Percentiles rank a stretch among this genome's conserved stretches.
Conservation (phyloP, 805 yeast genomes). For the Kodamaea laetipori region DNA sequence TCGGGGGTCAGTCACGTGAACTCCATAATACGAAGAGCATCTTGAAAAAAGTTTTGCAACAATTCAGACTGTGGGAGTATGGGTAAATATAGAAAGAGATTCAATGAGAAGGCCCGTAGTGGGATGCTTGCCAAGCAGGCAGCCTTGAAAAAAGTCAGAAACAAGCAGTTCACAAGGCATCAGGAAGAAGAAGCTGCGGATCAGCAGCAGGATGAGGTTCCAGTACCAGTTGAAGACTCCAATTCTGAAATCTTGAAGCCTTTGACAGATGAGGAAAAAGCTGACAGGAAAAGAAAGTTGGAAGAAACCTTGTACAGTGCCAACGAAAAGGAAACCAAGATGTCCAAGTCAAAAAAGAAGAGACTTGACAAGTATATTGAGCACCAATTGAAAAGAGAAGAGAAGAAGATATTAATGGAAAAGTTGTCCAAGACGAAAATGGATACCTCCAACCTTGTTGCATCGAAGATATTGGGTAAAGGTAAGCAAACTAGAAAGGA, state of each 20-base stretch:
- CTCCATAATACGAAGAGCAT: neutral
- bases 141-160: constrained; percentile 64
- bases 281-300: constrained; percentile 63
- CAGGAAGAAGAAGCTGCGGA: constrained; percentile 27
- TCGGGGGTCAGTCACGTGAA: constrained; percentile 2
- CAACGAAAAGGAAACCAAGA: constrained; percentile 59
- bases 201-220: constrained; percentile 3
- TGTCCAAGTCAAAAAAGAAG: constrained; percentile 70
- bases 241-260: constrained; percentile 67
- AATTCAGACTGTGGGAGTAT: constrained; percentile 34
- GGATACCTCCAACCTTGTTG: constrained; percentile 68
- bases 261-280: constrained; percentile 62
- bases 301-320: constrained; percentile 59
- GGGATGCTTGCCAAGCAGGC: constrained; percentile 83
- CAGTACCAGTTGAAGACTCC: constrained; percentile 37
- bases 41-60: neutral
- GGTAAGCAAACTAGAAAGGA: constrained; percentile 70
- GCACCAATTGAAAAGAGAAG: constrained; percentile 86
- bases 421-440: constrained; percentile 69
- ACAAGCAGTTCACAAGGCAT: constrained; percentile 64
- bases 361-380: constrained; percentile 90
- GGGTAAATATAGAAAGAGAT: constrained; percentile 82
- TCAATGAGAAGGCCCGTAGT: constrained; percentile 82
- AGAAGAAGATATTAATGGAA: constrained; percentile 72
- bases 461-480: constrained; percentile 77